Conservation (phyloP, 257 asterid genomes). For the Verbena officinalis region DNA sequence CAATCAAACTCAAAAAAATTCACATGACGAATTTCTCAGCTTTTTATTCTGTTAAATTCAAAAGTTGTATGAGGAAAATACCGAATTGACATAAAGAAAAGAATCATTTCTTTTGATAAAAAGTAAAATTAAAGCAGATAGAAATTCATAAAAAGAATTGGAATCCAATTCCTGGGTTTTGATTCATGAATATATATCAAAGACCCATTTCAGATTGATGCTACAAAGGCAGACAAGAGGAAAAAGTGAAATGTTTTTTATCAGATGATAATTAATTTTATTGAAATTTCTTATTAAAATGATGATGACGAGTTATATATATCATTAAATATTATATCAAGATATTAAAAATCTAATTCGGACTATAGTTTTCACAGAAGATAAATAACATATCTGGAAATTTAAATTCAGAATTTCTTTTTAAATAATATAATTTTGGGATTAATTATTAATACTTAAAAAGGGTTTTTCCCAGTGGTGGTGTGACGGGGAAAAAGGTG, state of each 20-base stretch:
- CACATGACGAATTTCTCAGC: neutral
- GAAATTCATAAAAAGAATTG: neutral
- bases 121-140: conserved; percentile 2
- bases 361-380: too few species aligned
- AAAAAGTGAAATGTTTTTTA: neutral
- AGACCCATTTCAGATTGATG: conserved; percentile 12
- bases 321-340: too few species aligned
- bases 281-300: neutral
- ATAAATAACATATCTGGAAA: too few species aligned
- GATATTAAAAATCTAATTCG: too few species aligned
- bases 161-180: conserved; percentile 18
- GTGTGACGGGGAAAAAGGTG: neutral
- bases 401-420: too few species aligned
- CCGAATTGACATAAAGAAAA: conserved; percentile 11
- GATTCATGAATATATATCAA: neutral
- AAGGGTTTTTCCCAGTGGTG: neutral
- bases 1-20: neutral
- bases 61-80: neutral
- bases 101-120: conserved; percentile 22
- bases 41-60: neutral
- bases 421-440: too few species aligned
- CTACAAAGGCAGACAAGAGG: neutral
- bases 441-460: too few species aligned
- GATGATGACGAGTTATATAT: too few species aligned
- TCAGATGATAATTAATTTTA: neutral